Conservation (phyloP, 2,329 filamentous ascomycete genomes). For the Xylariaceae sp. region DNA sequence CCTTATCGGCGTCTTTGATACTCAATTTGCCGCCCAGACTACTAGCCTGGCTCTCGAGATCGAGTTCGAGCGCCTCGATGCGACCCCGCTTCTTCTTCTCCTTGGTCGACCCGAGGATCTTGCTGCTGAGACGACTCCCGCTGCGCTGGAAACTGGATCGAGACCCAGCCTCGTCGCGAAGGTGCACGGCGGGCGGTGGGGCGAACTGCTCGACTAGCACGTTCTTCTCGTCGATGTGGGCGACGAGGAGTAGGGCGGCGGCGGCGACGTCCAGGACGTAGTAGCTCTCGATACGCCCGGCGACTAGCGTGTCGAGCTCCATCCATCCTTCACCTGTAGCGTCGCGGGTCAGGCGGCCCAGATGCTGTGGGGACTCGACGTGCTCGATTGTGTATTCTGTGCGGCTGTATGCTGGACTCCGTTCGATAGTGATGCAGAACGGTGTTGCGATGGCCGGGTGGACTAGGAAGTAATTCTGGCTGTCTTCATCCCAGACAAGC, state of each 20-base stretch:
- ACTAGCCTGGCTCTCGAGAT: constrained; percentile 59
- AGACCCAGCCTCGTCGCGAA: constrained; percentile 17
- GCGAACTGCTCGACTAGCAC: constrained; percentile 51
- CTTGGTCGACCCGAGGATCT: constrained; percentile 21
- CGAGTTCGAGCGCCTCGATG: constrained; percentile 57
- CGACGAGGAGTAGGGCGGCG: constrained; percentile 56
- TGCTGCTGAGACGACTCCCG: constrained; percentile 29
- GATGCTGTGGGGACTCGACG: constrained; percentile 55
- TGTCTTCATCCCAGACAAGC: constrained; percentile 67
- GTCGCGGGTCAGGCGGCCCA: constrained; percentile 58
- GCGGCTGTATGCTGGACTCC: constrained; percentile 55
- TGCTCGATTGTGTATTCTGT: constrained; percentile 64
- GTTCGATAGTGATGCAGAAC: constrained; percentile 57
- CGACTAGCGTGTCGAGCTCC: constrained; percentile 59
- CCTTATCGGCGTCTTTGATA: constrained; percentile 36
- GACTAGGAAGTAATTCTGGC: constrained; percentile 55
- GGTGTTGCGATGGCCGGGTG: constrained; percentile 61
- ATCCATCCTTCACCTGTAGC: constrained; percentile 56
- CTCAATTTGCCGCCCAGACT: constrained; percentile 41
- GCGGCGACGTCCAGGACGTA: constrained; percentile 62
- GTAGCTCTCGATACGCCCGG: constrained; percentile 55
- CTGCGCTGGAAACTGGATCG: constrained; percentile 17
- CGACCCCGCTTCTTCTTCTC: constrained; percentile 35
- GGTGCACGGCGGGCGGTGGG: constrained; percentile 47
- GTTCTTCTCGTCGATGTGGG: constrained; percentile 53